A percentile compares a stretch with the other conserved stretches of the same genome.
Conservation (phyloP, 352 stramenopile species). For the Phytophthora quininea region DNA sequence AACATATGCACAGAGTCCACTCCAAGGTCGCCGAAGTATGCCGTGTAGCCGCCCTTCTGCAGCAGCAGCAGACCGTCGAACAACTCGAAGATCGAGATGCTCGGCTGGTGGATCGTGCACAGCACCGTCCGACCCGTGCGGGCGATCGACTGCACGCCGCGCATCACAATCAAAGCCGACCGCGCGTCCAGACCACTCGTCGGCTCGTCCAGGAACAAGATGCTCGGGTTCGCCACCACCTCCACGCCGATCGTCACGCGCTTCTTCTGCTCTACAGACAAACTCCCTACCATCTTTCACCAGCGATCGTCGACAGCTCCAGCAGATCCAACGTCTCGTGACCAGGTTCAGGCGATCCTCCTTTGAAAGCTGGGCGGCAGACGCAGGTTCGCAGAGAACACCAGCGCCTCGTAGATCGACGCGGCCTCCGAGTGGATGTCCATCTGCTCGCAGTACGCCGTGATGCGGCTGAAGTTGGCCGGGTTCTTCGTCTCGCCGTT, state of each 20-base stretch:
- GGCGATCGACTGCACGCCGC: conserved; percentile 81
- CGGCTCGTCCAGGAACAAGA: conserved; percentile 95
- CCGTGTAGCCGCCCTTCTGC: conserved; percentile 56
- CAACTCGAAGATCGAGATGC: conserved; percentile 91
- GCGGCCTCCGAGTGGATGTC: conserved; percentile 85
- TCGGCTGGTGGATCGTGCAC: conserved; percentile 62
- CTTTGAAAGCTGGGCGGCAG: conserved; percentile 55
- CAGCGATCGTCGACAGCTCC: conserved; percentile 55
- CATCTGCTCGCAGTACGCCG: conserved; percentile 82
- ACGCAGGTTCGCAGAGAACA: conserved; percentile 91
- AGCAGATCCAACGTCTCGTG: conserved; percentile 61
- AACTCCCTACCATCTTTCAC: conserved; percentile 53
- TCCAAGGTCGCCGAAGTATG: conserved; percentile 91
- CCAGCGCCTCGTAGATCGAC: conserved; percentile 89
- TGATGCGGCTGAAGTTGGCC: conserved; percentile 72
- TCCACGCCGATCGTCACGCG: conserved; percentile 94
- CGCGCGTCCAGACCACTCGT: conserved; percentile 89
- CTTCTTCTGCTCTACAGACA: conserved; percentile 93
- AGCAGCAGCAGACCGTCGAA: conserved; percentile 93
- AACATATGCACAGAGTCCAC: conserved; percentile 78
- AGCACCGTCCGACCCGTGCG: conserved; percentile 89
- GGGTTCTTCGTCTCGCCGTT: conserved; percentile 90
- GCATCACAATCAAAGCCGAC: conserved; percentile 89
- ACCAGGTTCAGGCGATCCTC: conserved; percentile 59
- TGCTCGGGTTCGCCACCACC: conserved; percentile 91